phyloP scores from a whole-genome alignment of 345 rosid species.

The Bruguiera gymnorhiza region DNA sequence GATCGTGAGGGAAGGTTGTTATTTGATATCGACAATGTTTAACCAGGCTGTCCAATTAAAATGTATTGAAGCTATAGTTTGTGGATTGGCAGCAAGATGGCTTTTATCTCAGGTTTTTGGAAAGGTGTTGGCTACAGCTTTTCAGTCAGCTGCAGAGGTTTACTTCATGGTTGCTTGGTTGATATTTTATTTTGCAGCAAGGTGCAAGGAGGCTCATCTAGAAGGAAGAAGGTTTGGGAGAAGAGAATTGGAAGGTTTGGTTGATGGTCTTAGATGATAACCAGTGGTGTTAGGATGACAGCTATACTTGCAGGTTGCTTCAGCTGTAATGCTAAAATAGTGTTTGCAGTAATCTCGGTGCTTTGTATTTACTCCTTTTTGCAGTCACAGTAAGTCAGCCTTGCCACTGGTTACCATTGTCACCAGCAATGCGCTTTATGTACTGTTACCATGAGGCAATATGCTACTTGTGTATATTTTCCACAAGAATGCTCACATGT shows the following conservation, averaged over 20 bases:
- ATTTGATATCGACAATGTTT: slow-evolving; percentile 60
- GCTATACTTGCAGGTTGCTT: slow-evolving; percentile 22
- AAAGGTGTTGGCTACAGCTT: slow-evolving; percentile 45
- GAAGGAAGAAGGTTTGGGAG: slow-evolving; percentile 75
- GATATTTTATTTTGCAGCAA: slow-evolving; percentile 69
- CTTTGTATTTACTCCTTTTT: slow-evolving; percentile 35
- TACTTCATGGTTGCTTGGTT: slow-evolving; percentile 91
- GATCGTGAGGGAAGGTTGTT: slow-evolving; percentile 83
- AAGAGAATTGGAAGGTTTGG: slow-evolving; percentile 74
- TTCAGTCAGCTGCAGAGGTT: slow-evolving; percentile 83
- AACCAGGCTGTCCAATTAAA: slow-evolving; percentile 75
- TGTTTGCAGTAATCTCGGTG: slow-evolving; percentile 22
- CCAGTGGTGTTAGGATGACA: slow-evolving; percentile 19
- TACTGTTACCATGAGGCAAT: slow-evolving; percentile 32
- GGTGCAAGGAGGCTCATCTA: slow-evolving; percentile 60
- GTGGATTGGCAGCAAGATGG: slow-evolving; percentile 75
- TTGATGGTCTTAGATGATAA: slow-evolving; percentile 65
- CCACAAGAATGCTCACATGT: slow-evolving; percentile 42
- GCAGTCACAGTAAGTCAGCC: slow-evolving; percentile 32
- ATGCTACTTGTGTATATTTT: slow-evolving; percentile 48
- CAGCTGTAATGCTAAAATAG: slow-evolving; percentile 27
- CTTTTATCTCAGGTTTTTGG: slow-evolving; percentile 47
- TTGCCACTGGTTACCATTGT: slow-evolving; percentile 32
- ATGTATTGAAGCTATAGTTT: slow-evolving; percentile 71
- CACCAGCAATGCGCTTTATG: slow-evolving; percentile 32